Evolutionary conservation across 2,329 filamentous ascomycete species (phyloP).

Genomic region (Fusarium cicatricum): DNA sequence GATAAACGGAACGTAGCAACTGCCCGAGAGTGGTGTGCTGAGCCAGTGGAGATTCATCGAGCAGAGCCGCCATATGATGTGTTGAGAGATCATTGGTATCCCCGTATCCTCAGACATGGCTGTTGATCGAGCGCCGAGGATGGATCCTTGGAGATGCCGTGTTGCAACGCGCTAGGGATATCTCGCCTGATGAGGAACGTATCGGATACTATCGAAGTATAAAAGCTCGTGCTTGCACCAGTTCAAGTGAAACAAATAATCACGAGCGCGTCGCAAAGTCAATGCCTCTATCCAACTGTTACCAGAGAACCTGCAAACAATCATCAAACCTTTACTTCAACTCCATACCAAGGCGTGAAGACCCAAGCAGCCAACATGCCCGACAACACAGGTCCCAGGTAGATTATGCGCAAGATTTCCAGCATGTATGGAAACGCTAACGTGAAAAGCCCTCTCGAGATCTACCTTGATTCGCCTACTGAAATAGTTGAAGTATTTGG

Average conservation of each 20-base stretch:
- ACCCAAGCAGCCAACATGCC: slow-evolving; percentile 17
- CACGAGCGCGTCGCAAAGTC: neutral
- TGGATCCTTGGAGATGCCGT: slow-evolving; percentile 16
- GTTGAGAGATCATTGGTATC: slow-evolving; percentile 41
- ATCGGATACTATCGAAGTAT: slow-evolving; percentile 17
- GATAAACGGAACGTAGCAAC: slow-evolving; percentile 17
- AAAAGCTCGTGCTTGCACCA: slow-evolving; percentile 10
- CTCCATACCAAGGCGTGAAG: neutral
- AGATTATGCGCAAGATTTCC: neutral
- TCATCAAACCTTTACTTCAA: neutral
- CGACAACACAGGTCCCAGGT: neutral
- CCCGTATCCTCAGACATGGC: slow-evolving; percentile 15
- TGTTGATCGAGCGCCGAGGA: slow-evolving; percentile 26
- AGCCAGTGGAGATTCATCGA: slow-evolving; percentile 13
- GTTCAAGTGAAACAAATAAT: neutral
- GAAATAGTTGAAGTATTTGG: slow-evolving; percentile 27
- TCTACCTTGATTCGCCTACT: slow-evolving; percentile 1
- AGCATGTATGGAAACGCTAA: slow-evolving; percentile 7
- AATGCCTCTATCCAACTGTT: neutral
- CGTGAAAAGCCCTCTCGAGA: slow-evolving; percentile 3
- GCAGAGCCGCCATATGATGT: slow-evolving; percentile 43
- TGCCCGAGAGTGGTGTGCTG: slow-evolving; percentile 34
- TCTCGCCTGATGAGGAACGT: slow-evolving; percentile 3
- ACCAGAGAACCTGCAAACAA: neutral
- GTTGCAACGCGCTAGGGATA: slow-evolving; percentile 11